These are phyloP conservation scores for Penicillium coffeae DNA, from an alignment of 495 filamentous ascomycete genomes.

Conservation along the genomic window DNA sequence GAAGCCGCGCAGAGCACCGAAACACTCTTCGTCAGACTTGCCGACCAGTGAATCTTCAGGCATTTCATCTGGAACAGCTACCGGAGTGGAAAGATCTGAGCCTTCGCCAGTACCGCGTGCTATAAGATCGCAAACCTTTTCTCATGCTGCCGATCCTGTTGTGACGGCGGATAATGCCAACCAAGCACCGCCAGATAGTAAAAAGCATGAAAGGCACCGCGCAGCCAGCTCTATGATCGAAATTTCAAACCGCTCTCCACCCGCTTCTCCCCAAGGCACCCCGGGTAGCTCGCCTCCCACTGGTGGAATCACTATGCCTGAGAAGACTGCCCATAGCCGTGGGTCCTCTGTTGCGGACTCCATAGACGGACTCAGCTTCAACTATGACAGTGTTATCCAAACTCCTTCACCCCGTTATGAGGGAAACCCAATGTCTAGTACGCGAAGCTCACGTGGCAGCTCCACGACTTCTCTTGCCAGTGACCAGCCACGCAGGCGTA, in stretches of 20 bases:
- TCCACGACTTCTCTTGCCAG: constrained; percentile 31
- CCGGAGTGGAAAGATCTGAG: constrained; percentile 35
- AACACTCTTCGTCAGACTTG: constrained; percentile 11
- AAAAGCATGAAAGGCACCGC: constrained; percentile 46
- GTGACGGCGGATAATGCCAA: constrained; percentile 61
- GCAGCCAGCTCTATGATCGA: constrained; percentile 62
- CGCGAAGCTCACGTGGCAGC: constrained; percentile 25
- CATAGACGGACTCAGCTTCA: constrained; percentile 22
- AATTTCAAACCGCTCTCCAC: constrained; percentile 59
- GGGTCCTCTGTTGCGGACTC: constrained; percentile 33
- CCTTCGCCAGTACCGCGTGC: constrained; percentile 46
- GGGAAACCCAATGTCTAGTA: constrained; percentile 24
- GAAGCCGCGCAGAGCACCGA: constrained; percentile 25
- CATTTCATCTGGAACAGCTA: constrained; percentile 29
- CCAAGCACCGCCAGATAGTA: constrained; percentile 38
- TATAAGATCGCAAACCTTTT: constrained; percentile 62
- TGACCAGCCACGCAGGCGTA: constrained; percentile 32
- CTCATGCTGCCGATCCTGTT: constrained; percentile 57
- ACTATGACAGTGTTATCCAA: constrained; percentile 13
- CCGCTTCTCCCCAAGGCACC: constrained; percentile 52
- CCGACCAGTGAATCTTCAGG: constrained; percentile 17
- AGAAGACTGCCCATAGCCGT: constrained; percentile 24
- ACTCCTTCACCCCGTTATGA: constrained; percentile 28
- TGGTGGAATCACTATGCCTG: constrained; percentile 26
- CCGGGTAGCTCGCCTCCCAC: constrained; percentile 49